phyloP scores from a whole-genome alignment of 768 basidiomycete species.

The Psilocybe azurescens region DNA sequence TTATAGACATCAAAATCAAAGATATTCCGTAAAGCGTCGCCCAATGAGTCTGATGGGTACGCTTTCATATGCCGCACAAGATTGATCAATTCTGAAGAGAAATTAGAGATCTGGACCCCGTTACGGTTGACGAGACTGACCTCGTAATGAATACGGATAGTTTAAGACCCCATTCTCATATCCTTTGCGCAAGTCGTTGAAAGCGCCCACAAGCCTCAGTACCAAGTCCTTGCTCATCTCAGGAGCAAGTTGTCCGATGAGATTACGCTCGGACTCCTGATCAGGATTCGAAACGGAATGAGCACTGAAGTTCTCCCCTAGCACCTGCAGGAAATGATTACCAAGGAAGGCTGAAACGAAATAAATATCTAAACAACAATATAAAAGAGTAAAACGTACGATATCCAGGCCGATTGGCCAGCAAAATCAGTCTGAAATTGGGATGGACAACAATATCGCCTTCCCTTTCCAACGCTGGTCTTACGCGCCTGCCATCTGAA shows the following conservation, averaged over 20 bases:
- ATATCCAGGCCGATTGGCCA: constrained; percentile 74
- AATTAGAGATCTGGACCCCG: background rate
- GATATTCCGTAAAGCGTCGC: constrained; percentile 64
- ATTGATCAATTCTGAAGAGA: constrained; percentile 61
- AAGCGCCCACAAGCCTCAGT: constrained; percentile 61
- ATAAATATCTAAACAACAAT: background rate
- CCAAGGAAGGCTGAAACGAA: constrained; percentile 62
- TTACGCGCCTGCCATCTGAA: constrained; percentile 65
- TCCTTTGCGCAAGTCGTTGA: constrained; percentile 64
- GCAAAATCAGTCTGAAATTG: constrained; percentile 64
- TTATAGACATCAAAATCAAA: constrained; percentile 77
- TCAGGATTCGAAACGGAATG: constrained; percentile 74
- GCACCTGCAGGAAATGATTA: constrained; percentile 74
- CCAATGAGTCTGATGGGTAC: constrained; percentile 62
- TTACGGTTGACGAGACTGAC: constrained; percentile 31
- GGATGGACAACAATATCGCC: constrained; percentile 66
- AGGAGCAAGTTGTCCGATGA: constrained; percentile 66
- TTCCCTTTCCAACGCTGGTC: constrained; percentile 48
- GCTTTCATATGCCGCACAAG: constrained; percentile 67
- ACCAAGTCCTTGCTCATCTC: constrained; percentile 59
- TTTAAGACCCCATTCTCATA: constrained; percentile 62
- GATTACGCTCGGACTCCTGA: constrained; percentile 63
- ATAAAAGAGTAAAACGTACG: constrained; percentile 44
- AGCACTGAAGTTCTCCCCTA: constrained; percentile 71
- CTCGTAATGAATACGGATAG: constrained; percentile 75